Evolutionary conservation across 208 protist genomes (phyloP).

Genomic region (Crithidia bombi): DNA sequence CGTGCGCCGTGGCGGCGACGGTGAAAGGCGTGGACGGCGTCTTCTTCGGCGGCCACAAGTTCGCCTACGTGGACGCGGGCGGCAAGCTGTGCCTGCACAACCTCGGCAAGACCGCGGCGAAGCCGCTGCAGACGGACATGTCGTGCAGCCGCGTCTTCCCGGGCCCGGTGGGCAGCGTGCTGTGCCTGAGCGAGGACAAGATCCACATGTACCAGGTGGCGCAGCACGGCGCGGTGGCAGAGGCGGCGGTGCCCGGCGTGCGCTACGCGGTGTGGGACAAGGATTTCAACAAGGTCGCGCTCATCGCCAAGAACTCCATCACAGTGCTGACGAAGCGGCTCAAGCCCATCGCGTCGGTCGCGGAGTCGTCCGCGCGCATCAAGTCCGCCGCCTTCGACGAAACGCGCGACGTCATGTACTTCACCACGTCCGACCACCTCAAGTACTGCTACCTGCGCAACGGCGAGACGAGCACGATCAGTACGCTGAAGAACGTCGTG

Average conservation of each 20-base stretch:
- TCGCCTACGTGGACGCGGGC: constrained; percentile 91
- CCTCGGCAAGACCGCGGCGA: constrained; percentile 83
- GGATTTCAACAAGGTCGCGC: constrained; percentile 91
- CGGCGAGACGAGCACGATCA: constrained; percentile 97
- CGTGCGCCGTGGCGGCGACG: constrained; percentile 23
- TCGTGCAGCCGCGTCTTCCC: constrained; percentile 80
- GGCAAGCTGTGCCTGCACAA: constrained; percentile 89
- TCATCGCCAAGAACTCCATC: constrained; percentile 92
- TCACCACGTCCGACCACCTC: constrained; percentile 98
- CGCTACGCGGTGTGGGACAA: constrained; percentile 96
- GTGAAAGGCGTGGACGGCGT: constrained; percentile 80
- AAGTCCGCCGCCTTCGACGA: constrained; percentile 95
- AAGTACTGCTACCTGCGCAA: constrained; percentile 96
- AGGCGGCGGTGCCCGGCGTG: constrained; percentile 64
- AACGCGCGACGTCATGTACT: constrained; percentile 96
- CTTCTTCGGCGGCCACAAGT: constrained; percentile 96
- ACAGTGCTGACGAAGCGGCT: constrained; percentile 92
- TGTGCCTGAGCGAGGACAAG: constrained; percentile 85
- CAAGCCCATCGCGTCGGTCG: constrained; percentile 87
- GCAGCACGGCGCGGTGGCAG: constrained; percentile 80
- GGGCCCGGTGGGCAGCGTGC: constrained; percentile 68
- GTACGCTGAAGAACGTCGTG: constrained; percentile 94
- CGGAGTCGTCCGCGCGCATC: constrained; percentile 94
- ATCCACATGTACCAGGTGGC: constrained; percentile 96
- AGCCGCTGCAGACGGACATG: constrained; percentile 54